Conservation (phyloP, 768 basidiomycete species). For the Vararia minispora region DNA sequence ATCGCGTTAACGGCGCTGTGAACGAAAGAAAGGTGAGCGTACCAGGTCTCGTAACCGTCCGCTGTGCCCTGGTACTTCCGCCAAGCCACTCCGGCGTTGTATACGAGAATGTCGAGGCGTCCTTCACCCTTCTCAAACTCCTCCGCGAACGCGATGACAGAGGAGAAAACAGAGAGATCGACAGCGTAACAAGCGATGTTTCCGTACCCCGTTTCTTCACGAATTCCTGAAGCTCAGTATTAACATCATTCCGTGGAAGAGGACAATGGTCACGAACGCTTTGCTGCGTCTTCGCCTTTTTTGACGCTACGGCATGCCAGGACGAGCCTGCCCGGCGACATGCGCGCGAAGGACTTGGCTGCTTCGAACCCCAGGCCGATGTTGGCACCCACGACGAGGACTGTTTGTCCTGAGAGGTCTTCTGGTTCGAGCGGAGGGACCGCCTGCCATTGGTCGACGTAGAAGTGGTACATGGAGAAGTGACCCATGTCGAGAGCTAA, state of each 20-base stretch:
- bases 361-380: conserved; percentile 39
- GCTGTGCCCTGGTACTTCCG: conserved; percentile 18
- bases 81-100: conserved; percentile 17
- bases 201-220: conserved; percentile 7
- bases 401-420: conserved; percentile 33
- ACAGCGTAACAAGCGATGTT: conserved; percentile 15
- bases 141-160: conserved; percentile 17
- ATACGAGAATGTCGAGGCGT: conserved; percentile 20
- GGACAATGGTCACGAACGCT: conserved; percentile 21
- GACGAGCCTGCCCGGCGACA: conserved; percentile 31
- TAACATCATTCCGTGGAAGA: conserved; percentile 3
- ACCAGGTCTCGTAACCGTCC: conserved; percentile 21
- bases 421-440: background rate
- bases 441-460: background rate
- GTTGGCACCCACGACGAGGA: conserved; percentile 42
- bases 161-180: conserved; percentile 18
- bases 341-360: conserved; percentile 31
- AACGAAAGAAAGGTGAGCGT: background rate
- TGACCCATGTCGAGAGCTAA: conserved; percentile 2
- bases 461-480: background rate
- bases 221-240: too few species aligned
- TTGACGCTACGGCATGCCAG: conserved; percentile 26
- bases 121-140: conserved; percentile 13
- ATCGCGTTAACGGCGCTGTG: background rate
- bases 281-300: conserved; percentile 26